phyloP scores from a whole-genome alignment of 129 eudicot genomes.

The Glebionis coronaria region DNA sequence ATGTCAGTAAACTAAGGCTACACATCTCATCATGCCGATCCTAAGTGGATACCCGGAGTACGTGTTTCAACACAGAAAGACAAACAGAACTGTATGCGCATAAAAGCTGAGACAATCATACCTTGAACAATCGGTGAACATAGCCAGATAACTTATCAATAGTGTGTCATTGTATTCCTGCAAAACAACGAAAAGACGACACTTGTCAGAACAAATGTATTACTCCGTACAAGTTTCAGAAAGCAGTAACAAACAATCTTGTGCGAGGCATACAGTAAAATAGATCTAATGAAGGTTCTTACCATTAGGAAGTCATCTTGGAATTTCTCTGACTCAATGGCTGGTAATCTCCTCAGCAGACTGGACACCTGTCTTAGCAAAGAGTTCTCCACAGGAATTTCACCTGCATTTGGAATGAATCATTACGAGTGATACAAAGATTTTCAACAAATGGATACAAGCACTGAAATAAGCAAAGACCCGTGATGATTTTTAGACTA shows the following conservation, averaged over 20 bases:
- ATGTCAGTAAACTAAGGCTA: neutral
- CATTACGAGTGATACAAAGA: conserved; percentile 23
- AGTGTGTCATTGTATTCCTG: conserved; percentile 92
- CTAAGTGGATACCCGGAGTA: neutral
- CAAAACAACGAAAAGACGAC: conserved; percentile 25
- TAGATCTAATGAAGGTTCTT: conserved; percentile 21
- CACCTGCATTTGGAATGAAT: conserved; percentile 51
- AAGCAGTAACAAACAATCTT: neutral
- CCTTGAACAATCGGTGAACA: conserved; percentile 97
- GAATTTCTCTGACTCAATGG: conserved; percentile 83
- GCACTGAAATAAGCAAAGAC: too few relatives aligned
- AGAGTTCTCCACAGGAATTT: conserved; percentile 71
- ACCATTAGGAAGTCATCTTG: conserved; percentile 97
- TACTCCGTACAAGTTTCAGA: neutral
- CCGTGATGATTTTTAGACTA: too few relatives aligned
- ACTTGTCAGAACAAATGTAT: neutral
- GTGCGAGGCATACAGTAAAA: too few relatives aligned
- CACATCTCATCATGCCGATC: neutral
- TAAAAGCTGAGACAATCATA: conserved; percentile 28
- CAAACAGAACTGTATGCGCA: neutral
- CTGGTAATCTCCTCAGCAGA: conserved; percentile 94
- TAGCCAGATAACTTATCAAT: conserved; percentile 84
- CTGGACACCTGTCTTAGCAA: conserved; percentile 96
- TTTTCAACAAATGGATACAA: neutral
- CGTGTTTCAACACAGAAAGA: neutral